A percentile compares a stretch with the other conserved stretches of the same genome.
These are phyloP conservation scores for Penicillium thymicola DNA, from an alignment of 2,329 filamentous ascomycete genomes.

Conservation along the genomic window DNA sequence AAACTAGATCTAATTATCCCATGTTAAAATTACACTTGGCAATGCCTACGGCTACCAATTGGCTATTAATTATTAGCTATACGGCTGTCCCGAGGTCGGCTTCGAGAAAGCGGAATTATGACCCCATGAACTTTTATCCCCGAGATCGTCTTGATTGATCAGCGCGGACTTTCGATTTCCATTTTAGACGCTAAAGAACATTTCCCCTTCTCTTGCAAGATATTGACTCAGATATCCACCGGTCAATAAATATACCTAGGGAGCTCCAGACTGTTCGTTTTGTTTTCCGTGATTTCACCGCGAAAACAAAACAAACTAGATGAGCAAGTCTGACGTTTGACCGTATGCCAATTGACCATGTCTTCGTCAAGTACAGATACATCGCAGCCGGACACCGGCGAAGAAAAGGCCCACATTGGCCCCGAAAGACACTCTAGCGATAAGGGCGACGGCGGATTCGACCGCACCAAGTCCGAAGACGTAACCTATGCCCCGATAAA, in stretches of 20 bases:
- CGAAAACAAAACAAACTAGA: not conserved
- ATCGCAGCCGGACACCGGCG: conserved; percentile 4
- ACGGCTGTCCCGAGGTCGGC: not conserved
- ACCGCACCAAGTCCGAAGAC: conserved; percentile 11
- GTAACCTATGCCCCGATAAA: conserved; percentile 24
- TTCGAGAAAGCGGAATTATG: not conserved
- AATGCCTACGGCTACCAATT: not conserved
- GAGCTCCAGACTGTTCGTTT: not conserved
- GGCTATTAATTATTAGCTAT: not conserved
- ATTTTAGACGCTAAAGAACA: not conserved
- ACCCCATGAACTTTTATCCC: not conserved
- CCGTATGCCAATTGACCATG: not conserved
- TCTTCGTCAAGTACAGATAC: not conserved
- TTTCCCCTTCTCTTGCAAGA: not conserved
- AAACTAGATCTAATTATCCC: not conserved
- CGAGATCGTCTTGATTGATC: conserved; percentile 17
- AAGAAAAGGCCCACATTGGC: conserved; percentile 9
- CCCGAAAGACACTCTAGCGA: not conserved
- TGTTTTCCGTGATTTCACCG: not conserved
- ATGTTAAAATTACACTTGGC: not conserved
- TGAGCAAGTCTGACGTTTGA: not conserved
- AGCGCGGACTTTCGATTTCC: conserved; percentile 10
- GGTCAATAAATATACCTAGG: not conserved
- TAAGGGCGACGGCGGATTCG: conserved; percentile 8
- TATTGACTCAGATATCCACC: not conserved